These are phyloP conservation scores for Danielia oregonensis DNA, from an alignment of 805 yeast species.

Conservation along the genomic window DNA sequence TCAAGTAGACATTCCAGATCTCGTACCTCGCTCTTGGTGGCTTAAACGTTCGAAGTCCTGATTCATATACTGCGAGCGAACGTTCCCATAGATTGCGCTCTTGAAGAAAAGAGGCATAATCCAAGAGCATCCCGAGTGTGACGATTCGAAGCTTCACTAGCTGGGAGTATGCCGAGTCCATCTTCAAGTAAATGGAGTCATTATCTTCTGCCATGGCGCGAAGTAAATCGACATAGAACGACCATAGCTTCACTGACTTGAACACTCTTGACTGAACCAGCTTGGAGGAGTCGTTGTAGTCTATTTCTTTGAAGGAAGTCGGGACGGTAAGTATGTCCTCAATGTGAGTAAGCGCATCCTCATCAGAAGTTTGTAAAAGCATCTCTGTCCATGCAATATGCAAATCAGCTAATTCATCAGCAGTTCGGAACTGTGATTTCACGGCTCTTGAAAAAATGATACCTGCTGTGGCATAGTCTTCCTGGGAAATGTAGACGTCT, in stretches of 20 bases:
- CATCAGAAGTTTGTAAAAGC: slow-evolving; percentile 49
- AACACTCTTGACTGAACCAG: slow-evolving; percentile 56
- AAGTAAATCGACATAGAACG: slow-evolving; percentile 64
- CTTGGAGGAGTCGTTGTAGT: slow-evolving; percentile 36
- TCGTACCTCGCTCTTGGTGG: slow-evolving; percentile 56
- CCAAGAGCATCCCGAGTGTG: slow-evolving; percentile 61
- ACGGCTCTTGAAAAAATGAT: slow-evolving; percentile 60
- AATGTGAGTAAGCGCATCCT: slow-evolving; percentile 32
- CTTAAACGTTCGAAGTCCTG: slow-evolving; percentile 58
- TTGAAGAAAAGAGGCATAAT: slow-evolving; percentile 61
- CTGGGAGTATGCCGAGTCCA: slow-evolving; percentile 22
- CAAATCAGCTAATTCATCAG: slow-evolving; percentile 63
- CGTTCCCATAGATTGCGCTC: slow-evolving; percentile 43
- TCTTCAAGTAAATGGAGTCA: slow-evolving; percentile 9
- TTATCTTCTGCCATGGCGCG: slow-evolving; percentile 47
- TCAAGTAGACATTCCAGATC: slow-evolving; percentile 67
- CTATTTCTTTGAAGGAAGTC: slow-evolving; percentile 8
- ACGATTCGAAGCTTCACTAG: slow-evolving; percentile 52
- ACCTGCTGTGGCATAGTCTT: slow-evolving; percentile 57
- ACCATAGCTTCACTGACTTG: slow-evolving; percentile 67
- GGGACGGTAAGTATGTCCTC: slow-evolving; percentile 25
- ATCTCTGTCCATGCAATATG: slow-evolving; percentile 77
- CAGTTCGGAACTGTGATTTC: slow-evolving; percentile 61
- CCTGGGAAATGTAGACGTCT: slow-evolving; percentile 50
- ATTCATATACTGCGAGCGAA: slow-evolving; percentile 61